Conservation (phyloP, 139 green algal species). For the Chlamydomonas sp. region DNA sequence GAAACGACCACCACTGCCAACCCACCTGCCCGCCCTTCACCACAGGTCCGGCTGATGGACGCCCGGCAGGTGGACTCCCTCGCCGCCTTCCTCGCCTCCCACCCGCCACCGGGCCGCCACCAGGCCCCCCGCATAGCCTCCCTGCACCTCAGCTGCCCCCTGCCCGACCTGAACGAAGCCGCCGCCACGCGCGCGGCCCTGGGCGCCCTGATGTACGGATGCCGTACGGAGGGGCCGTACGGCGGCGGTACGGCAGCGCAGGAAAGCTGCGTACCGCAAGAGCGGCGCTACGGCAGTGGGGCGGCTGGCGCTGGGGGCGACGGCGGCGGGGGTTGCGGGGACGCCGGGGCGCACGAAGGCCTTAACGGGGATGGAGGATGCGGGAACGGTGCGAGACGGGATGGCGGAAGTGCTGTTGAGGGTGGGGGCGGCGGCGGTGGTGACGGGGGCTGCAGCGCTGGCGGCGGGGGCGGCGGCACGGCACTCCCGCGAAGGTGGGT, state of each 20-base stretch:
- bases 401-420: too few species aligned
- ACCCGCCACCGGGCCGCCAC: background rate
- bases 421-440: background rate
- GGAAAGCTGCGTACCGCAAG: too few species aligned
- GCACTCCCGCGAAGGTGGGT: background rate
- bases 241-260: too few species aligned
- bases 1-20: background rate
- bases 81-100: background rate
- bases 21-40: background rate
- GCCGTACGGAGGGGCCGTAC: too few species aligned
- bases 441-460: background rate
- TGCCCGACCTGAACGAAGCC: background rate
- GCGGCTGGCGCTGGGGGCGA: too few species aligned
- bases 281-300: too few species aligned
- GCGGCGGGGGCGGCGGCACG: too few species aligned
- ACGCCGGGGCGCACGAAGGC: too few species aligned
- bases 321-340: too few species aligned
- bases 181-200: background rate
- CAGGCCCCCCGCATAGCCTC: background rate
- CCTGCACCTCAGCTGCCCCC: background rate
- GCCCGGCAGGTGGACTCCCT: background rate
- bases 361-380: background rate
- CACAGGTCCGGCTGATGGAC: slow-evolving; percentile 22
- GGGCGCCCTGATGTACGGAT: too few species aligned
- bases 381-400: background rate